Evolutionary conservation across 164 flowering plant genomes (phyloP), one percentile per base, ranked within the genome.

Genomic region (Umbellularia californica): DNA sequence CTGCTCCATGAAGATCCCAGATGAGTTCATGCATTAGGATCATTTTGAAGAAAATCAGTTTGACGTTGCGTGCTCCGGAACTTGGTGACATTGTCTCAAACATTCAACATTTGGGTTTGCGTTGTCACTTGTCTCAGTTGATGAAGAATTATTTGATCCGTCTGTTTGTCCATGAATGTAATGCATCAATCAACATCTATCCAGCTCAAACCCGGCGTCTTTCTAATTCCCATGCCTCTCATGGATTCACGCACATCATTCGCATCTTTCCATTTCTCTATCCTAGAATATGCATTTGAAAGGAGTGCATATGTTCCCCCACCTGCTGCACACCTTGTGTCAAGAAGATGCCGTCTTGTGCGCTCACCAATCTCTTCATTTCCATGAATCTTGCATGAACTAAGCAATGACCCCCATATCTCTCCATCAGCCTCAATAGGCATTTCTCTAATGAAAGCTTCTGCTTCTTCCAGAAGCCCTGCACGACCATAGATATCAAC

Each of bases 401-500:
- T 71, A 50, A 80, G 71, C 50, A 80, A 68, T 10, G 82, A 58
- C 58, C 83, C 70, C 77, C 75, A 77, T n/a, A 75, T 58, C 60
- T 23, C 70, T 2, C 73, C 73, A 28, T 81, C 74, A 41, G 75
- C 77, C 60, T 72, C 71, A 69, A 75, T 75, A 28, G 78, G 80
- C 80, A 81, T 78, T 19, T 55, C 66, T 35, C 77, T 62, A 5
- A 80, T 72, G 58, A 77, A 7, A 12, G n/a, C 60, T 58, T 35
- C 69, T 15, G 83, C 80, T 20, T 78, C 76, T 27, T 75, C 12
- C 35, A 81, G 60, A 19, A 81, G 52, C 66, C 78, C 78, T 2
- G 78, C 79, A 72, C 83, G 74, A 25, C 78, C 79, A 27, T 77
- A 74, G 28, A 77, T 78, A 50, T 77, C 83, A 71, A 77, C 78